phyloP scores from a whole-genome alignment of 2,329 filamentous ascomycete species.

The Pseudogymnoascus sp. region DNA sequence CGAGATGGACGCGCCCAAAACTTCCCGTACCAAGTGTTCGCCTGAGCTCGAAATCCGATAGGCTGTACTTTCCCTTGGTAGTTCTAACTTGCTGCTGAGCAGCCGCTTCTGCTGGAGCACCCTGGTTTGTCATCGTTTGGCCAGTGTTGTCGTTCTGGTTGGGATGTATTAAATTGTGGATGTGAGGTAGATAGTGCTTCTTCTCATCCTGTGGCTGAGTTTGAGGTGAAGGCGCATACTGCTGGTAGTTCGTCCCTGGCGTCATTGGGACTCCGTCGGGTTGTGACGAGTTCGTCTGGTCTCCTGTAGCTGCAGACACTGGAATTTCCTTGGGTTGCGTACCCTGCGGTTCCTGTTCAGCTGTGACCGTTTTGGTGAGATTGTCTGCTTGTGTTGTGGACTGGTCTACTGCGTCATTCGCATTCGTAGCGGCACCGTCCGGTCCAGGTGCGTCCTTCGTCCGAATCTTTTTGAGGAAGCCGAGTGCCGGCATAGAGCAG shows the following conservation, averaged over 20 bases:
- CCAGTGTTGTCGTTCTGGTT: constrained; percentile 43
- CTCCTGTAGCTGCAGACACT: constrained; percentile 23
- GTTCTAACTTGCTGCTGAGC: constrained; percentile 42
- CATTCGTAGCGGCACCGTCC: constrained; percentile 26
- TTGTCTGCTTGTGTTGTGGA: constrained; percentile 52
- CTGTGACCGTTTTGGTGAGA: constrained; percentile 56
- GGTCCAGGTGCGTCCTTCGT: constrained; percentile 78
- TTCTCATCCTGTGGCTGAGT: constrained; percentile 26
- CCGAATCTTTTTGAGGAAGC: constrained; percentile 97
- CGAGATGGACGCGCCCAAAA: constrained; percentile 91
- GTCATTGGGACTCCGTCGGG: constrained; percentile 21
- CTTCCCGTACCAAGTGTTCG: constrained; percentile 92
- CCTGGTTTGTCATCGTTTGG: constrained; percentile 20
- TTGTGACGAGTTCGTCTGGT: constrained; percentile 16
- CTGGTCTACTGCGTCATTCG: constrained; percentile 22
- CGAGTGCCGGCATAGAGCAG: constrained; percentile 75
- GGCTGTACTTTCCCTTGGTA: constrained; percentile 95
- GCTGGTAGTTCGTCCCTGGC: constrained; percentile 25
- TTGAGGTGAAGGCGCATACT: constrained; percentile 12
- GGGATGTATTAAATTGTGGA: constrained; percentile 75
- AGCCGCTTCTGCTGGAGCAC: constrained; percentile 14
- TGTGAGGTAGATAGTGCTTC: constrained; percentile 66
- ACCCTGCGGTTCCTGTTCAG: constrained; percentile 37
- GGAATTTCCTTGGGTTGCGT: constrained; percentile 22
- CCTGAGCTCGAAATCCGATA: constrained; percentile 82